phyloP scores from a whole-genome alignment of 2,329 filamentous ascomycete species.

The Scedosporium aurantiacum region DNA sequence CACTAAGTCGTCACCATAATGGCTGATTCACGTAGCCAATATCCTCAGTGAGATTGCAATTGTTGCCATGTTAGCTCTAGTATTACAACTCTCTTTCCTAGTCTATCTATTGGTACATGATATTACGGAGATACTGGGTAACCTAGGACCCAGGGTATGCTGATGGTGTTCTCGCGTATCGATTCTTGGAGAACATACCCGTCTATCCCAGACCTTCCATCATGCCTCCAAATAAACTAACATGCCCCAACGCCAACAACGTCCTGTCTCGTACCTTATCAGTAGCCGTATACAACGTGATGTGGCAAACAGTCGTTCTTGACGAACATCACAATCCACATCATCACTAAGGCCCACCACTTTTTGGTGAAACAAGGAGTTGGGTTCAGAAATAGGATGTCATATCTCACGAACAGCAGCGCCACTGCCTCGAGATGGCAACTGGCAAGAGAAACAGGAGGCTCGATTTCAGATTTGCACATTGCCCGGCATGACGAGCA shows the following conservation, averaged over 20 bases:
- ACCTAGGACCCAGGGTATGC: no score
- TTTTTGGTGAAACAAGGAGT: conserved; percentile 31
- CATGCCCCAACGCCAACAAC: conserved; percentile 52
- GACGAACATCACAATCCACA: conserved; percentile 36
- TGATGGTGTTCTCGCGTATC: no score
- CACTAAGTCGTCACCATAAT: no score
- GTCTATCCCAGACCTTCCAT: no score
- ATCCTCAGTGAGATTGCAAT: no score
- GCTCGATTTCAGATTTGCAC: conserved; percentile 29
- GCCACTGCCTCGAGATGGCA: conserved; percentile 23
- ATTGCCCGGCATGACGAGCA: conserved; percentile 5
- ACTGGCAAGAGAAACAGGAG: conserved; percentile 32
- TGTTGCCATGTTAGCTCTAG: no score
- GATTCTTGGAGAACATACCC: no score
- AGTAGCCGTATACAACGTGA: conserved; percentile 34
- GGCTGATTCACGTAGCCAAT: no score
- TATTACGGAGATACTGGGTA: no score
- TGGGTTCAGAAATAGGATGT: conserved; percentile 33
- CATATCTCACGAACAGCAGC: conserved; percentile 30
- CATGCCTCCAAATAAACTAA: no score
- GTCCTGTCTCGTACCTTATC: conserved; percentile 52
- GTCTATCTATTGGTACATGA: no score
- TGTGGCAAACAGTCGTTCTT: conserved; percentile 32
- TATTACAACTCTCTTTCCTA: no score
- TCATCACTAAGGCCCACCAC: conserved; percentile 41